Evolutionary conservation across 805 yeast species (phyloP), one percentile per base, ranked within the genome.

Genomic region (Diddensiella santjacobensis): DNA sequence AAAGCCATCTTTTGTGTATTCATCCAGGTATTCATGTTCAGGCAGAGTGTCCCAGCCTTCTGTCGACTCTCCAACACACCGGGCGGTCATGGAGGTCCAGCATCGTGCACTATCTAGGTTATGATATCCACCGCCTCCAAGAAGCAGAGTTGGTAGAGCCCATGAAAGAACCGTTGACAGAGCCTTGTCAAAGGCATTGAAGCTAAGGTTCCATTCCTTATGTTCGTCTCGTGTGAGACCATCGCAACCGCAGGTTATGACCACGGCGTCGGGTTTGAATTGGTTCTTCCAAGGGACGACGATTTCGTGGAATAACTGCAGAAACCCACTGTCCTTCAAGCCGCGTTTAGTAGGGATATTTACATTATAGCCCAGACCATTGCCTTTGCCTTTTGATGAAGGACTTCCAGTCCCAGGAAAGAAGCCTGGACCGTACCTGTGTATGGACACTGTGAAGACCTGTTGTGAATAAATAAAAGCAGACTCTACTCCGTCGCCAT

Each of bases 111-210:
- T 72, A 50, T 83, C 81, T 2, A 70, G 60, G 51, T 74, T 78
- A 51, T 83, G 79, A 59, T 85, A 85, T 0, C 91, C 93, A 2
- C 93, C 93, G 1, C 93, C 93, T 0, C 91, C 91, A 1, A 84
- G 66, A 4, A 85, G 48, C 45, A 82, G 46, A 0, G 71, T 60
- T 0, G 80, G 80, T 2, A 56, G 42, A 1, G 44, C 57, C 55
- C 54, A 49, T 1, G 47, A 54, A 4, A 72, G 42, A 17, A 75
- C 19, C 10, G 55, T 31, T 22, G 52, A 3, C 3, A 81, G 61
- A 3, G 63, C 64, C 1, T 58, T 23, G 0, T 75, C 72, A 18
- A 73, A 68, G 0, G 83, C 85, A 35, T 64, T 61, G 4, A 80
- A 72, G 0, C 83, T 75, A 48, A 85, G 60, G 60, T 83, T 84